These are phyloP conservation scores for Fusarium acutatum DNA, from an alignment of 2,329 filamentous ascomycete species.

Conservation along the genomic window DNA sequence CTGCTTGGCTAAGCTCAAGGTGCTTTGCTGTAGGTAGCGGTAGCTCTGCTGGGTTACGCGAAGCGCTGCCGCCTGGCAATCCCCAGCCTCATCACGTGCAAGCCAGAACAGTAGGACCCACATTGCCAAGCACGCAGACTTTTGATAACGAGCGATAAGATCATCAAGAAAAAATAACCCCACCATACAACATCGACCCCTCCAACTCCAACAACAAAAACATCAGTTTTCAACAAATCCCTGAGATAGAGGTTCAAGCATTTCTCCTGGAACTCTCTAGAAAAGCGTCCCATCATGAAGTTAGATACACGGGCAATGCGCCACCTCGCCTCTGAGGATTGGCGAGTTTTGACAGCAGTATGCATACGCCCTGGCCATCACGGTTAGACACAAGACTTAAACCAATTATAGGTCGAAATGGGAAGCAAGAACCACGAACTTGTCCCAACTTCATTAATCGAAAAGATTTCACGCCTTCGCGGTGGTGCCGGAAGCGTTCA, in stretches of 20 bases:
- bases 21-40: constrained; percentile 38
- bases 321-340: constrained; percentile 92
- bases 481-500: constrained; percentile 82
- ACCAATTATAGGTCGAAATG: constrained; percentile 77
- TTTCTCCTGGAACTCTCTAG: background rate
- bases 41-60: constrained; percentile 55
- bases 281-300: constrained; percentile 72
- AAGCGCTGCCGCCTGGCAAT: constrained; percentile 54
- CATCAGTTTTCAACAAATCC: background rate
- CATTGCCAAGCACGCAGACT: background rate
- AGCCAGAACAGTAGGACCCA: background rate
- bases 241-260: background rate
- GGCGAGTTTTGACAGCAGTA: constrained; percentile 93
- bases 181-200: constrained; percentile 41
- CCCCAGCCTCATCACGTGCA: constrained; percentile 47
- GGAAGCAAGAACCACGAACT: constrained; percentile 97
- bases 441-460: constrained; percentile 89
- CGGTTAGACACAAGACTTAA: constrained; percentile 43
- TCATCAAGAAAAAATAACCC: constrained; percentile 43
- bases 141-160: constrained; percentile 40
- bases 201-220: constrained; percentile 17
- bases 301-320: constrained; percentile 93
- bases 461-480: constrained; percentile 81
- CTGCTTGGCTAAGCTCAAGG: constrained; percentile 50
- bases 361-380: constrained; percentile 46